Evolutionary conservation across 2,329 filamentous ascomycete species (phyloP).

Genomic region (Onygenales sp.): DNA sequence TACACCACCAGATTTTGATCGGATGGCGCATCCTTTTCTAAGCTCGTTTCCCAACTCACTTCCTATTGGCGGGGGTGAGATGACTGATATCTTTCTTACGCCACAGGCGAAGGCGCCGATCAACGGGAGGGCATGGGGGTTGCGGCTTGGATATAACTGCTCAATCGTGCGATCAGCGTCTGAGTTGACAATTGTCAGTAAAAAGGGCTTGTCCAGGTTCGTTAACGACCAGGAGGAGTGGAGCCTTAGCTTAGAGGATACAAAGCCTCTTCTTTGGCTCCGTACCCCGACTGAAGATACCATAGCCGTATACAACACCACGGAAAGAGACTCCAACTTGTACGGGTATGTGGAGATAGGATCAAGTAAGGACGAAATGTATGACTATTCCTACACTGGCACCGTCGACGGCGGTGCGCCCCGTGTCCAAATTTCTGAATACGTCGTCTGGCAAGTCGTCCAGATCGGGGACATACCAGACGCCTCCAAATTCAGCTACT

Average conservation of each 20-base stretch:
- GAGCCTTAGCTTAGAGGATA: too few relatives aligned
- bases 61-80: not conserved
- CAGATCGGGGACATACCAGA: not conserved
- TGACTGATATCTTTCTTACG: conserved; percentile 3
- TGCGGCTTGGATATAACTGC: conserved; percentile 6
- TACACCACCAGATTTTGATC: conserved; percentile 2
- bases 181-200: not conserved
- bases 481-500: not conserved
- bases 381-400: not conserved
- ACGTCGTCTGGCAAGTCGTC: not conserved
- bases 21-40: not conserved
- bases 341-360: not conserved
- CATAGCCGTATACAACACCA: too few relatives aligned
- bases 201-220: too few relatives aligned
- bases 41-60: not conserved
- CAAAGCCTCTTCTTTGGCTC: too few relatives aligned
- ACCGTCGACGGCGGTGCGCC: not conserved
- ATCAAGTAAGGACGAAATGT: not conserved
- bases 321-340: not conserved
- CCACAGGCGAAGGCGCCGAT: conserved; percentile 3
- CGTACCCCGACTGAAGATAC: too few relatives aligned
- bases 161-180: conserved; percentile 3
- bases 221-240: too few relatives aligned
- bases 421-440: not conserved
- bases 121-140: conserved; percentile 3